Percentiles rank a stretch among this genome's conserved stretches.
These are phyloP conservation scores for Coemansia asiatica DNA, from an alignment of 192 early-diverging fungal species.

Conservation along the genomic window DNA sequence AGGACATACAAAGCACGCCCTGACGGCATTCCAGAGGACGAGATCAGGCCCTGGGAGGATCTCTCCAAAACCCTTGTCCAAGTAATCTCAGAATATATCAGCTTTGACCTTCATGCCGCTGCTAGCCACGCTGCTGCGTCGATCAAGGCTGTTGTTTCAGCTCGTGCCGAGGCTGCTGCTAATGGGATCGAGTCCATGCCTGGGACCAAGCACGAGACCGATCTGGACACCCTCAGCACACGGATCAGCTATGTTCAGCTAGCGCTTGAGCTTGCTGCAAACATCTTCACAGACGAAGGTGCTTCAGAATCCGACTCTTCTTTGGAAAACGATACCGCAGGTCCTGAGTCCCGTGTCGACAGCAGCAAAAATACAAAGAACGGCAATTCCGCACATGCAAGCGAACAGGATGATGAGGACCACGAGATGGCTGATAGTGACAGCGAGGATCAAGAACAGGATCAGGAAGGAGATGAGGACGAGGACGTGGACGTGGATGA, in stretches of 20 bases:
- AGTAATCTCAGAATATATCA: slow-evolving; percentile 28
- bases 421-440: slow-evolving; percentile 18
- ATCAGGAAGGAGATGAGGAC: too few species aligned
- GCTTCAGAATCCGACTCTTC: slow-evolving; percentile 9
- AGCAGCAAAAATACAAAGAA: not conserved
- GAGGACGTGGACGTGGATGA: too few species aligned
- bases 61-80: slow-evolving; percentile 33
- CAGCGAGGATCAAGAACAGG: slow-evolving; percentile 45
- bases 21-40: slow-evolving; percentile 45
- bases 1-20: slow-evolving; percentile 11
- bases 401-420: slow-evolving; percentile 54
- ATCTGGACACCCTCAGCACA: slow-evolving; percentile 22
- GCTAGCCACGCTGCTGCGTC: slow-evolving; percentile 17
- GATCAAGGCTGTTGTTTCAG: slow-evolving; percentile 20
- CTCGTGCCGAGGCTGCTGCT: not conserved
- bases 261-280: slow-evolving; percentile 79
- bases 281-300: slow-evolving; percentile 72
- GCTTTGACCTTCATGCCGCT: slow-evolving; percentile 38
- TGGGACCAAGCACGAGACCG: slow-evolving; percentile 13
- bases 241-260: slow-evolving; percentile 52
- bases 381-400: slow-evolving; percentile 49
- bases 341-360: not conserved
- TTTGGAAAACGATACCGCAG: slow-evolving; percentile 12
- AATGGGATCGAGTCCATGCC: slow-evolving; percentile 13
- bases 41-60: slow-evolving; percentile 57